Base-by-base conservation (phyloP, 2,329 filamentous ascomycete genomes). In the Scedosporium dehoogii region DNA sequence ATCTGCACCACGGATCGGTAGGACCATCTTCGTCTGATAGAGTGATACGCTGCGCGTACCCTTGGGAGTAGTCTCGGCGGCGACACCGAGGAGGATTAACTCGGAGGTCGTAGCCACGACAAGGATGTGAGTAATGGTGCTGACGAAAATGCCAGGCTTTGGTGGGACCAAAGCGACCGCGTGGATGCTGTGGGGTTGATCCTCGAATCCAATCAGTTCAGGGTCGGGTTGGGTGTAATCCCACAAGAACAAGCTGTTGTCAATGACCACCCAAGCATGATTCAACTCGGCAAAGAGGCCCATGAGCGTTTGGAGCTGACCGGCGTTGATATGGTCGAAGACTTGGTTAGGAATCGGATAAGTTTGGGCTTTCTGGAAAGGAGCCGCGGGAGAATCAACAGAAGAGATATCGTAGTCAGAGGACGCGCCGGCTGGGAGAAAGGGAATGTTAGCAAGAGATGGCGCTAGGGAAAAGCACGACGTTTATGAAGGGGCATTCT, bases 161-260 rank as follows among this genome's bases (percentile, higher is more conserved):
- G 94, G 94, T 59, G 87, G 85, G 12, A 96, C 89, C 57, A 99
- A 83, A 68, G 91, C 92, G 53, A 99, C 90, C n/a, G 90, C 86
- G 51, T 91, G 92, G 69, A 99, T 97, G 67, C 86, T 91, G 72
- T 96, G 87, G 6, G 86, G 81, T 73, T 93, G 89, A 68, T 96
- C 92, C 72, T 97, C 93, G 70, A 90, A 97, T 18, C 93, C 93
- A 67, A 96, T 89, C 51, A 97, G 81, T 72, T 96, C 90, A 4
- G 93, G 91, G 68, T 93, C 91, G n/a, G 90, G 86, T 72, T 91
- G 85, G 6, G 92, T 96, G 73, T 97, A 99, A 75, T 99, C 93
- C 96, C 96, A 99, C 16, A 99, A 81, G 72, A 97, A 99, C 55
- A 99, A 81, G 65, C 91, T 90, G 76, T 96, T 97, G 77, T 99